Conservation (phyloP, 192 early-diverging fungal species). For the Gamsiella multidivaricata region DNA sequence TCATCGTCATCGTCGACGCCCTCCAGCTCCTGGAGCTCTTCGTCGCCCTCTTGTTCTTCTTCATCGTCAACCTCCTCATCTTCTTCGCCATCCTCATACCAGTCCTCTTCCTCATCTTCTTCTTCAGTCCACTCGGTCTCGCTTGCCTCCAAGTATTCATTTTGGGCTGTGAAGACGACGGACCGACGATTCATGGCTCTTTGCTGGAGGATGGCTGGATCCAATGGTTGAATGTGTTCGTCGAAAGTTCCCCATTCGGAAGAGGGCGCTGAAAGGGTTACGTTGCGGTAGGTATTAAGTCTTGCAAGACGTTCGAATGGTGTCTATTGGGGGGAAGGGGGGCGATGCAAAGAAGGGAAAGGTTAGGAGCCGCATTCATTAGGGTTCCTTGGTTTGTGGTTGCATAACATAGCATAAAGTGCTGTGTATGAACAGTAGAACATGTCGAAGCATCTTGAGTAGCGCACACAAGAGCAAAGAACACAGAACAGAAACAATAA, state of each 20-base stretch:
- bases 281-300: constrained; percentile 80
- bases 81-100: constrained; percentile 58
- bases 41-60: constrained; percentile 46
- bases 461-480: neutral
- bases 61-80: constrained; percentile 63
- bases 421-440: too few relatives aligned
- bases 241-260: constrained; percentile 52
- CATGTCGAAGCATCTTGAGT: too few relatives aligned
- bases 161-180: constrained; percentile 44
- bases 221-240: constrained; percentile 38
- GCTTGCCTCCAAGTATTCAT: constrained; percentile 48
- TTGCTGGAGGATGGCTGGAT: constrained; percentile 38
- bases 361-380: too few relatives aligned
- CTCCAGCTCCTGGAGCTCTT: constrained; percentile 34
- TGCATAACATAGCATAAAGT: too few relatives aligned
- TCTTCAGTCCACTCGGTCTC: constrained; percentile 63
- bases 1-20: constrained; percentile 42
- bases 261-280: constrained; percentile 45
- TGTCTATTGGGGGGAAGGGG: constrained; percentile 57
- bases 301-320: constrained; percentile 82
- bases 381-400: too few relatives aligned
- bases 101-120: constrained; percentile 61
- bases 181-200: constrained; percentile 32
- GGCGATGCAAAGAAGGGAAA: neutral
- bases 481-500: too few relatives aligned